These are phyloP conservation scores for Xylaria sp. DNA, from an alignment of 2,329 filamentous ascomycete genomes.

Conservation along the genomic window DNA sequence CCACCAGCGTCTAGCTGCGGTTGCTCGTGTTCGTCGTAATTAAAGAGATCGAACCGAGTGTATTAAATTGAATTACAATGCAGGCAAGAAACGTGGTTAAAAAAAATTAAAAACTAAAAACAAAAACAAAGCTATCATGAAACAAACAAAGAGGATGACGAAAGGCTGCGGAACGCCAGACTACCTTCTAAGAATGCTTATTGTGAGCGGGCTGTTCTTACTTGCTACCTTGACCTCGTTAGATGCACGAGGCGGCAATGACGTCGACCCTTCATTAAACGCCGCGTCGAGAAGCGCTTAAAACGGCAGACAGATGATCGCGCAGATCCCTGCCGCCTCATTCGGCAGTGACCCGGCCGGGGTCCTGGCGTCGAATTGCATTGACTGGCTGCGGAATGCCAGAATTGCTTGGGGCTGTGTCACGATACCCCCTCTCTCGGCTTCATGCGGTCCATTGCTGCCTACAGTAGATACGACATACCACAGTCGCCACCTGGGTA, in stretches of 20 bases:
- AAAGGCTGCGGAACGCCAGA: no score
- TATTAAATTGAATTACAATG: neutral
- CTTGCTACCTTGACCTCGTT: neutral
- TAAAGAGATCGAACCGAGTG: neutral
- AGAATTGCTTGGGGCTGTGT: neutral
- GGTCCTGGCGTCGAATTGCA: neutral
- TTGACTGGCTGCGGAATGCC: slow-evolving; percentile 3
- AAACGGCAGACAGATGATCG: neutral
- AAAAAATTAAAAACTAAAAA: no score
- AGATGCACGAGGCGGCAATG: slow-evolving; percentile 7
- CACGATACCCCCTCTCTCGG: neutral
- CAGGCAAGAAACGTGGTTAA: neutral
- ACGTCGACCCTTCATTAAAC: slow-evolving; percentile 19
- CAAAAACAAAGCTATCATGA: no score
- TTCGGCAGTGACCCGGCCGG: neutral
- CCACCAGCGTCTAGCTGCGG: neutral
- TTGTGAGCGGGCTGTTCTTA: no score
- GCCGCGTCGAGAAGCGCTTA: slow-evolving; percentile 11
- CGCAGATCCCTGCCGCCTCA: slow-evolving; percentile 5
- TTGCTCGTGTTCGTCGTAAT: neutral
- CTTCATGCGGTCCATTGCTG: neutral
- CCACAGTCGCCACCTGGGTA: no score
- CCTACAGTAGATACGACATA: no score
- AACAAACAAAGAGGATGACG: neutral
- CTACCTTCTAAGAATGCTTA: no score